These are phyloP conservation scores for Aspergillus chevalieri DNA, from an alignment of 2,329 filamentous ascomycete genomes.

Conservation along the genomic window DNA sequence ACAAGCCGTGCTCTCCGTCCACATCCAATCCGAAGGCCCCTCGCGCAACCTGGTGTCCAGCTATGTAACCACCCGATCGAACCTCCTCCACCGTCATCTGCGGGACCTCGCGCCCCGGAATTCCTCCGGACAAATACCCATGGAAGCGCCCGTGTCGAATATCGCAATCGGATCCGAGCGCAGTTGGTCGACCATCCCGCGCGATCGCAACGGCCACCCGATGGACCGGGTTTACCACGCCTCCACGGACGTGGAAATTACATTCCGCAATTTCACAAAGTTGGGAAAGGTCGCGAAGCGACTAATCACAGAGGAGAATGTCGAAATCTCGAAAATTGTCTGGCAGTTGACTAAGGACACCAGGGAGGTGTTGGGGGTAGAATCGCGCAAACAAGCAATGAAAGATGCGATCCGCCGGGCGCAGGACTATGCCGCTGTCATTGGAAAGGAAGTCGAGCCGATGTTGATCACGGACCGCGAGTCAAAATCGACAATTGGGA, in stretches of 20 bases:
- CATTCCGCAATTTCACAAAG: slow-evolving; percentile 19
- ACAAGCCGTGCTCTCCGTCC: slow-evolving; percentile 7
- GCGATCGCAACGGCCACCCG: slow-evolving; percentile 3
- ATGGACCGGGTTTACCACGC: slow-evolving; percentile 13
- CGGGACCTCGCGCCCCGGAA: slow-evolving; percentile 6
- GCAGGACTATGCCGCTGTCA: slow-evolving; percentile 14
- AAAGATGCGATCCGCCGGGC: slow-evolving; percentile 20
- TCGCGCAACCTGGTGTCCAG: slow-evolving; percentile 4
- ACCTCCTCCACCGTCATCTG: slow-evolving; percentile 5
- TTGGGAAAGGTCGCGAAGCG: slow-evolving; percentile 14
- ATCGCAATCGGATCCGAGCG: slow-evolving; percentile 6
- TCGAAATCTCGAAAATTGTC: slow-evolving; percentile 16
- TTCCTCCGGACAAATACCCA: slow-evolving; percentile 3
- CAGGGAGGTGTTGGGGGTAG: slow-evolving; percentile 10
- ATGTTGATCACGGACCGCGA: slow-evolving; percentile 9
- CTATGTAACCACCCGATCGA: slow-evolving; percentile 4
- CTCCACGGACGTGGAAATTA: slow-evolving; percentile 11
- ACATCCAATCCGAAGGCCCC: slow-evolving; percentile 5
- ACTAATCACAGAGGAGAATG: slow-evolving; percentile 13
- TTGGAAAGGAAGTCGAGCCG: slow-evolving; percentile 12
- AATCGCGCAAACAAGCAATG: slow-evolving; percentile 17
- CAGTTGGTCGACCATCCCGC: slow-evolving; percentile 4
- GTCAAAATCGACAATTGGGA: neutral
- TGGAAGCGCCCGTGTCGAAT: slow-evolving; percentile 10
- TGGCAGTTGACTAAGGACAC: slow-evolving; percentile 22